Evolutionary conservation across 2,329 filamentous ascomycete species (phyloP).

Genomic region (Penicillium sp.): DNA sequence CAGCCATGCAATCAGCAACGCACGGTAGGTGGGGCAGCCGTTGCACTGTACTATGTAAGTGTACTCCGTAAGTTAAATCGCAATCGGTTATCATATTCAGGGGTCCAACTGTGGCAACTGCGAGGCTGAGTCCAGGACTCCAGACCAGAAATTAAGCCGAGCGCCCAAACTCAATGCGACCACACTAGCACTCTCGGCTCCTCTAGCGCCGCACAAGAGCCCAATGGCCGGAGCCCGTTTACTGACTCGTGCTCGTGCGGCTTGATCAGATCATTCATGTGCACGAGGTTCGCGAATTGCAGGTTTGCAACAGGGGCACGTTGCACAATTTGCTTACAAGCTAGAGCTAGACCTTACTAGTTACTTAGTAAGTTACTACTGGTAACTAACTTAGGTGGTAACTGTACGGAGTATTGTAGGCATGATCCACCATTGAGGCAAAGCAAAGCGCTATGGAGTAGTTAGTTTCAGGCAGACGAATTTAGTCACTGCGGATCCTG

Average conservation of each 20-base stretch:
- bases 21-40: no score
- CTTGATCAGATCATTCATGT: slow-evolving; percentile 1
- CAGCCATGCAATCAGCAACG: no score
- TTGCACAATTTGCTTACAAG: no score
- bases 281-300: neutral
- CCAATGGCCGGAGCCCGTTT: neutral
- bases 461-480: neutral
- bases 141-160: neutral
- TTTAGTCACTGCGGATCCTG: neutral
- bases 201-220: neutral
- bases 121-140: no score
- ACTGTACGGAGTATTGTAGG: no score
- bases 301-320: no score
- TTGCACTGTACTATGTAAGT: neutral
- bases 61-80: no score
- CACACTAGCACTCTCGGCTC: neutral
- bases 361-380: no score
- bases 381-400: no score
- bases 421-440: neutral
- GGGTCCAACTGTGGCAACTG: neutral
- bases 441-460: no score
- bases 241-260: neutral
- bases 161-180: neutral
- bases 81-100: neutral
- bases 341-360: neutral